Conservation (phyloP, 2,329 filamentous ascomycete genomes). For the Ophiostoma pallidulum region DNA sequence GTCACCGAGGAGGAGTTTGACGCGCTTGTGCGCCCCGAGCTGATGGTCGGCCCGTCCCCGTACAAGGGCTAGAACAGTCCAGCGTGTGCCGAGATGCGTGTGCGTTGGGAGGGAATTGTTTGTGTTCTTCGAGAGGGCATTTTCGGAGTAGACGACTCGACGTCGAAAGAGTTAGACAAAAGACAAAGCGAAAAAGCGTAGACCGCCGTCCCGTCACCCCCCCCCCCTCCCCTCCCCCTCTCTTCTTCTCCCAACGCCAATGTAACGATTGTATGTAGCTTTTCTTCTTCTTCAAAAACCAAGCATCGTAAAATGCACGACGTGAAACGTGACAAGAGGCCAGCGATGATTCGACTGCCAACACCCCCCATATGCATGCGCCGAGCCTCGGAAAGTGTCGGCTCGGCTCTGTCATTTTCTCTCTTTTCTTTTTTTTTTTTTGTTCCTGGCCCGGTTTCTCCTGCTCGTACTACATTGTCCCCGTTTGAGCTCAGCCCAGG, state of each 20-base stretch:
- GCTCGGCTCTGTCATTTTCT: neutral
- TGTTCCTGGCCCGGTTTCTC: neutral
- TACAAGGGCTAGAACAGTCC: conserved; percentile 47
- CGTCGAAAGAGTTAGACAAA: neutral
- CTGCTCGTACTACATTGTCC: neutral
- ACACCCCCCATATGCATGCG: no score
- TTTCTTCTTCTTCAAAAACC: no score
- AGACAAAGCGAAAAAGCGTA: neutral
- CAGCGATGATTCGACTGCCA: no score
- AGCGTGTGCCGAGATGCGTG: no score
- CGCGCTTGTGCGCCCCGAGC: conserved; percentile 77
- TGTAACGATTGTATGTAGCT: no score
- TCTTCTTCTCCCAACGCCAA: neutral
- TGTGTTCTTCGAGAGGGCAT: no score
- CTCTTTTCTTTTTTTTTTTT: neutral
- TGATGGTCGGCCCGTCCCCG: conserved; percentile 80
- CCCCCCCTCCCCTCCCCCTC: no score
- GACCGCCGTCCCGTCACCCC: no score
- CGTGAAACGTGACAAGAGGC: no score
- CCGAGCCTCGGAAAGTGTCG: conserved; percentile 6
- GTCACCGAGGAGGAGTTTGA: conserved; percentile 87
- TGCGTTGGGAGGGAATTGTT: no score
- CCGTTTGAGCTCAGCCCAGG: neutral
- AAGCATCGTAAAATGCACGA: no score
- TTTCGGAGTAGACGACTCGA: neutral